A percentile compares a stretch with the other conserved stretches of the same genome.
phyloP scores from a whole-genome alignment of 129 eudicot species.

The Pittosporum tobira region DNA sequence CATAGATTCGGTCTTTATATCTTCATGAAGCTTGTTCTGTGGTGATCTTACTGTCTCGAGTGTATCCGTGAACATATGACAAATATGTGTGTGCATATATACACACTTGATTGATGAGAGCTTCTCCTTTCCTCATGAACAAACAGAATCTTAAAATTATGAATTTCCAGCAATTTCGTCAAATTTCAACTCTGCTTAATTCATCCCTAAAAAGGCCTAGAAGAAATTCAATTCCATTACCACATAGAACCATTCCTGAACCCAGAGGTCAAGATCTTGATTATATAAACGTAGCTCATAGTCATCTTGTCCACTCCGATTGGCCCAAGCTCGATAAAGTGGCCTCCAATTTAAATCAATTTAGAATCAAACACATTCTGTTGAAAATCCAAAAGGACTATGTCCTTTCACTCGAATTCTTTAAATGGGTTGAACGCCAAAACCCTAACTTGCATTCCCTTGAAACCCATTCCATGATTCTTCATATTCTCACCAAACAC shows the following conservation, averaged over 20 bases:
- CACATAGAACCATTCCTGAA: slow-evolving; percentile 56
- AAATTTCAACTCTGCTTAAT: slow-evolving; percentile 30
- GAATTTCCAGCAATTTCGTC: slow-evolving; percentile 25
- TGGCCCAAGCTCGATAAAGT: slow-evolving; percentile 51
- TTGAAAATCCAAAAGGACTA: slow-evolving; percentile 51
- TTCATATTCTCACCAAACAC: slow-evolving; percentile 62
- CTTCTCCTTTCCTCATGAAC: no score
- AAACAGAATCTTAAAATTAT: no score
- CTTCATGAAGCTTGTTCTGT: no score
- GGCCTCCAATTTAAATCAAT: slow-evolving; percentile 31
- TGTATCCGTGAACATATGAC: no score
- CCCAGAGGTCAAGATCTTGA: slow-evolving; percentile 80
- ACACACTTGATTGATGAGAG: no score
- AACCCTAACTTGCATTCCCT: slow-evolving; percentile 38
- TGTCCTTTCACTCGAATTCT: slow-evolving; percentile 53
- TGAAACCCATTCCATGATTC: slow-evolving; percentile 46
- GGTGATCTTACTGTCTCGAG: no score
- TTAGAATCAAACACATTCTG: slow-evolving; percentile 65
- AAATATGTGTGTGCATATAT: no score
- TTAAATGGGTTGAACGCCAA: slow-evolving; percentile 49
- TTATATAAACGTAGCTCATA: slow-evolving; percentile 60
- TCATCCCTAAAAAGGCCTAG: slow-evolving; percentile 22
- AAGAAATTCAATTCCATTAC: slow-evolving; percentile 42
- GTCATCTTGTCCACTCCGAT: slow-evolving; percentile 73
- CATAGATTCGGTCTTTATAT: no score